A percentile compares a stretch with the other conserved stretches of the same genome.
These are phyloP conservation scores for Mallotus japonicus DNA, from an alignment of 441 rosid species.

Conservation along the genomic window DNA sequence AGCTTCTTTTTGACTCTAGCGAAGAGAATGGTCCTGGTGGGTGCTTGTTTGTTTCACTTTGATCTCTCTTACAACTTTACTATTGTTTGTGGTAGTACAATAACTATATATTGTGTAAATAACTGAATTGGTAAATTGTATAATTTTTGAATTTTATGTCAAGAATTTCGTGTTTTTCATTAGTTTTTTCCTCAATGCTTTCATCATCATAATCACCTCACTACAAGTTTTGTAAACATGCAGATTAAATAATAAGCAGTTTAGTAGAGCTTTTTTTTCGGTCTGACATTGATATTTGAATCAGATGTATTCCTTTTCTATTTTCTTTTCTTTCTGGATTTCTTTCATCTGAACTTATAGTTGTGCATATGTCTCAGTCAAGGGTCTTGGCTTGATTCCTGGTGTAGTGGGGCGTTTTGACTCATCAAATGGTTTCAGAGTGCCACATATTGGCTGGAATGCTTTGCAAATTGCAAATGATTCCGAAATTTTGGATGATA, in stretches of 20 bases:
- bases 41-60: neutral
- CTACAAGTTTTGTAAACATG: neutral
- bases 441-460: constrained; percentile 98
- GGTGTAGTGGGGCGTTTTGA: constrained; percentile 88
- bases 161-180: neutral
- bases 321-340: constrained; percentile 1
- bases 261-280: neutral
- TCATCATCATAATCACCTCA: neutral
- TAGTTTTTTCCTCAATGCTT: neutral
- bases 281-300: neutral
- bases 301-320: neutral
- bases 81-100: neutral
- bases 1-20: constrained; percentile 83
- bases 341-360: constrained; percentile 7
- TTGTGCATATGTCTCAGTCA: constrained; percentile 45
- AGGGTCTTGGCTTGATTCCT: constrained; percentile 94
- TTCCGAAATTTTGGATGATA: constrained; percentile 77
- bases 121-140: neutral
- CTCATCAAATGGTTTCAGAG: constrained; percentile 67
- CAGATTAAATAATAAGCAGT: neutral
- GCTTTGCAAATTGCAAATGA: constrained; percentile 77
- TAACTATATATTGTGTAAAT: neutral
- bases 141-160: neutral
- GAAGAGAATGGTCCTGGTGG: constrained; percentile 90
- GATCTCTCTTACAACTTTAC: neutral